Evolutionary conservation across 2,329 filamentous ascomycete genomes (phyloP), one percentile per base, ranked within the genome.

Genomic region (Paraphaeosphaeria sporulosa): DNA sequence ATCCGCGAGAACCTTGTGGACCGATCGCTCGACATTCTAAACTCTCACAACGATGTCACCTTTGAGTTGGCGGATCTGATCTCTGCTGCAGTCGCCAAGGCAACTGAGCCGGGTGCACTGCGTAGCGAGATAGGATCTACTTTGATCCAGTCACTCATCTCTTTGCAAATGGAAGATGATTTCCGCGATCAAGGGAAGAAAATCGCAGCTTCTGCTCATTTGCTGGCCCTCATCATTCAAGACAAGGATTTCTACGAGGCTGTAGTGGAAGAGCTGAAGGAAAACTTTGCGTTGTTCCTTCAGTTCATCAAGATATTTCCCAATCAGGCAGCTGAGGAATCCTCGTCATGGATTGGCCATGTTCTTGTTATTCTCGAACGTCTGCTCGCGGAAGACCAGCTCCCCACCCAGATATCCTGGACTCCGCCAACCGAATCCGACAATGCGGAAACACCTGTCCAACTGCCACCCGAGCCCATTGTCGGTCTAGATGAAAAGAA

Each of bases 41-140:
- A 94, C 74, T 89, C 90, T 40, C 94, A 98, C 68, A 90, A 94
- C 15, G 89, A 92, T 67, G 89, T 94, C 12, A 96, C 95, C 0
- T 95, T 97, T 69, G 94, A 98, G 72, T 84, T 99, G 49, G 88
- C 93, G 0, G 94, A 97, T 70, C 83, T 99, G 21, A 94, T 99
- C 57, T 86, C 86, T 40, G 89, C 90, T 3, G 89, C 93, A 25
- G 86, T 87, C 9, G 80, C 83, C 32, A 89, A 87, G 71, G 90
- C 80, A 66, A 86, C 73, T 71, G 88, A 86, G 74, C 87, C 77
- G 65, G 85, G 77, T 67, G 85, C 77, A 71, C 86, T 78, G 82
- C 85, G 90, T 43, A 87, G 88, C 62, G 91, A 95, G 57, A 90
- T 96, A 66, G 93, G 92, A 17, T 87, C 90, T 53, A 96, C 93